These are phyloP conservation scores for Eustoma russellianum DNA, from an alignment of 257 asterid genomes.

Conservation along the genomic window DNA sequence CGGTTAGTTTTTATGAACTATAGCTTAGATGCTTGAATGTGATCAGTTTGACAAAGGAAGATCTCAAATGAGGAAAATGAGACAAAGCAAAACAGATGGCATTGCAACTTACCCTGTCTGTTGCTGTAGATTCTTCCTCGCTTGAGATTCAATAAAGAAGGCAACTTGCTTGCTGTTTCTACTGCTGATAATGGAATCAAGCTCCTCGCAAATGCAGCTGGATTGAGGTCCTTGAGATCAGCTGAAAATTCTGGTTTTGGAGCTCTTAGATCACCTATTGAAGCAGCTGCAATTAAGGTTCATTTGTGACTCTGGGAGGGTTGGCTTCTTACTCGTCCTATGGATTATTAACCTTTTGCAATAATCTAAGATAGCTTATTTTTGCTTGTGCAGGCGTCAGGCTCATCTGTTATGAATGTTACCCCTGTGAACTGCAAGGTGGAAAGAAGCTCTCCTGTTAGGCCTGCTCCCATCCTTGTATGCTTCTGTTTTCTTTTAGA, in stretches of 20 bases:
- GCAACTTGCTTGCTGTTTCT: slow-evolving; percentile 90
- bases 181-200: slow-evolving; percentile 87
- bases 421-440: slow-evolving; percentile 76
- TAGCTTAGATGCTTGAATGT: too few species aligned
- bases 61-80: background rate
- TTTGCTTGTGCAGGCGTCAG: slow-evolving; percentile 57
- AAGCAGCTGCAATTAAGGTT: slow-evolving; percentile 82
- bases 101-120: background rate
- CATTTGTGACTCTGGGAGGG: background rate
- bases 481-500: too few species aligned
- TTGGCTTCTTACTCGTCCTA: background rate
- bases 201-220: slow-evolving; percentile 76
- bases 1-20: slow-evolving; percentile 38
- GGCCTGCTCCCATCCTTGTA: slow-evolving; percentile 60
- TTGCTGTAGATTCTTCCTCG: slow-evolving; percentile 73
- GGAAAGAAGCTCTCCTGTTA: slow-evolving; percentile 93
- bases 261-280: slow-evolving; percentile 66
- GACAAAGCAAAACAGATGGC: background rate
- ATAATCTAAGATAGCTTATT: slow-evolving; percentile 9
- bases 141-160: slow-evolving; percentile 89
- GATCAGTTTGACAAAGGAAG: background rate
- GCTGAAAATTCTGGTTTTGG: slow-evolving; percentile 75
- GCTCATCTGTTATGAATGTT: slow-evolving; percentile 60
- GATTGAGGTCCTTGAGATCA: slow-evolving; percentile 68
- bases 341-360: background rate